A percentile compares a stretch with the other conserved stretches of the same genome.
Conservation (phyloP, 73 alveolate species). For the Symbiodinium natans region DNA sequence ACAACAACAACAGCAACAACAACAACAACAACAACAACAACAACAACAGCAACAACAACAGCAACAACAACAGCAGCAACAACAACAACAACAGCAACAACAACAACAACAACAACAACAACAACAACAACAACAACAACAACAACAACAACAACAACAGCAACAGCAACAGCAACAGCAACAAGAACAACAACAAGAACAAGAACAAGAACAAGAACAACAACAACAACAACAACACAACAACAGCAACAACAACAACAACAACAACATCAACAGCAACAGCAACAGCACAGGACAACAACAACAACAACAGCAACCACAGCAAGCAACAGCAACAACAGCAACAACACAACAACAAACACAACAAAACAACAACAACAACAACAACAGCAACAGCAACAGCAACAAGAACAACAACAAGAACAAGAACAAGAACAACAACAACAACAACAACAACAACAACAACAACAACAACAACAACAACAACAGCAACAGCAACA, state of each 20-base stretch:
- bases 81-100: neutral
- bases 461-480: neutral
- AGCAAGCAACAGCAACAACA: neutral
- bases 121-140: slow-evolving; percentile 2
- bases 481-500: neutral
- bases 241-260: neutral
- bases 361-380: neutral
- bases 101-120: slow-evolving; percentile 2
- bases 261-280: neutral
- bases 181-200: neutral
- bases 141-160: neutral
- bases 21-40: neutral
- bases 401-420: neutral
- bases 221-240: no score
- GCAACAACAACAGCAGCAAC: neutral
- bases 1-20: neutral
- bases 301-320: neutral
- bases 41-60: neutral
- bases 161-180: neutral
- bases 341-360: neutral
- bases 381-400: neutral
- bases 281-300: neutral
- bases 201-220: neutral
- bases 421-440: neutral
- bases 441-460: neutral